These are phyloP conservation scores for Elsinoe australis DNA, from an alignment of 2,329 filamentous ascomycete species.

Conservation along the genomic window DNA sequence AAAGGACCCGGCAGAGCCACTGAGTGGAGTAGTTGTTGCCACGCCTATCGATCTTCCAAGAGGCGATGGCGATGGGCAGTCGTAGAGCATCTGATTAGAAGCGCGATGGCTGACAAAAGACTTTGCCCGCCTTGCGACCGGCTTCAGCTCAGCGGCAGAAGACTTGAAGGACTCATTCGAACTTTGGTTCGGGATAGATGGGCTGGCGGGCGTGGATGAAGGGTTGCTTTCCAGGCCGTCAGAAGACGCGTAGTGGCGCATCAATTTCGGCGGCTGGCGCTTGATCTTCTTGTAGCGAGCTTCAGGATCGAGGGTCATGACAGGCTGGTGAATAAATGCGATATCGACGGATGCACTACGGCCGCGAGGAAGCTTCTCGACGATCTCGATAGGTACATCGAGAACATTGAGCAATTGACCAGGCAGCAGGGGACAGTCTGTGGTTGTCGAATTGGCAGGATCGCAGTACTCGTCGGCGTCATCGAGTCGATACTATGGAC, in stretches of 20 bases:
- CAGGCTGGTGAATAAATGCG: conserved; percentile 21
- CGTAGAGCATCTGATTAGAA: too few species aligned
- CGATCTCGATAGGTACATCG: conserved; percentile 62
- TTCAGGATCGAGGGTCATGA: conserved; percentile 19
- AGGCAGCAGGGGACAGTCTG: conserved; percentile 73
- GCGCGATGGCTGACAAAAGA: conserved; percentile 2
- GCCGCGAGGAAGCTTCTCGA: conserved; percentile 23
- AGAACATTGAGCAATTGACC: conserved; percentile 82
- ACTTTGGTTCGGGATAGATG: conserved; percentile 5
- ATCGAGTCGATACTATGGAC: conserved; percentile 68
- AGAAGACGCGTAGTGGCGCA: conserved; percentile 19
- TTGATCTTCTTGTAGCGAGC: conserved; percentile 21
- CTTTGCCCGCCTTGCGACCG: neutral
- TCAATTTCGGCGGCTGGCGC: conserved; percentile 17
- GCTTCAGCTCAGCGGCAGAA: conserved; percentile 11
- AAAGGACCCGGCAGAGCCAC: neutral
- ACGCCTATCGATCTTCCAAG: neutral
- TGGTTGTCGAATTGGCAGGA: conserved; percentile 63
- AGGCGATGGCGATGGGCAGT: conserved; percentile 1
- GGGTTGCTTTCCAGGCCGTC: conserved; percentile 16
- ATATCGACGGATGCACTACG: conserved; percentile 28
- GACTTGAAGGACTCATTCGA: conserved; percentile 13
- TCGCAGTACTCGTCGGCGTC: conserved; percentile 71
- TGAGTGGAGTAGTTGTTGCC: neutral
- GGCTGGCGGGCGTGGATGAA: conserved; percentile 3